Percentiles rank a stretch among this genome's conserved stretches.
These are phyloP conservation scores for Umbilicus rupestris DNA, from an alignment of 164 flowering plant species.

Conservation along the genomic window DNA sequence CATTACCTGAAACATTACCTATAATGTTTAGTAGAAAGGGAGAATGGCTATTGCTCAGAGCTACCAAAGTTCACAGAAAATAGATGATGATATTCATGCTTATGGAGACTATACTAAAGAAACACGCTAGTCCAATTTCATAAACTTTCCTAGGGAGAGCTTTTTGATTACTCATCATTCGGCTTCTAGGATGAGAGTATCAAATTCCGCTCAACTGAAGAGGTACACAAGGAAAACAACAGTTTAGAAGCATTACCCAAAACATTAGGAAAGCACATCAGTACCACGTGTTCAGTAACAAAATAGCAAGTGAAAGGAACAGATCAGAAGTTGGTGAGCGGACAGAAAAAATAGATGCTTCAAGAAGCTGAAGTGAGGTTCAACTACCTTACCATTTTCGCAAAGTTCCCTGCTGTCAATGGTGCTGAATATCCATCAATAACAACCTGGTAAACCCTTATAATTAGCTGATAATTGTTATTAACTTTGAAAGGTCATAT, in stretches of 20 bases:
- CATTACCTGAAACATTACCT: conserved; percentile 39
- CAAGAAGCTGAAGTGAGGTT: conserved; percentile 12
- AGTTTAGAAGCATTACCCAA: neutral
- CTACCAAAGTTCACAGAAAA: too few species aligned
- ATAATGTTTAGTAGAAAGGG: neutral
- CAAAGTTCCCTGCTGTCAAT: conserved; percentile 84
- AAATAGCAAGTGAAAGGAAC: neutral
- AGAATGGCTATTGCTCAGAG: neutral
- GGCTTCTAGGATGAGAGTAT: neutral
- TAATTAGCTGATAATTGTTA: conserved; percentile 4
- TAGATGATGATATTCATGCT: neutral
- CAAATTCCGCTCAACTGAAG: neutral
- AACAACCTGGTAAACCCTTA: conserved; percentile 44
- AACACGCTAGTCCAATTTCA: neutral
- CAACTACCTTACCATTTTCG: conserved; percentile 89
- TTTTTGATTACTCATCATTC: neutral
- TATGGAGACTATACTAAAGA: neutral
- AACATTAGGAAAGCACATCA: neutral
- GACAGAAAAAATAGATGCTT: neutral
- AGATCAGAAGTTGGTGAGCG: neutral
- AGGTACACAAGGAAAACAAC: conserved; percentile 10
- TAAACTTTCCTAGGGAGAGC: neutral
- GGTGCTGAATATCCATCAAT: conserved; percentile 97
- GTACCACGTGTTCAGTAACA: neutral
- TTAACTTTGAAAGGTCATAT: too few species aligned